A percentile compares a stretch with the other conserved stretches of the same genome.
Evolutionary conservation across 805 yeast species (phyloP).

Genomic region (Kodamaea kakaduensis): DNA sequence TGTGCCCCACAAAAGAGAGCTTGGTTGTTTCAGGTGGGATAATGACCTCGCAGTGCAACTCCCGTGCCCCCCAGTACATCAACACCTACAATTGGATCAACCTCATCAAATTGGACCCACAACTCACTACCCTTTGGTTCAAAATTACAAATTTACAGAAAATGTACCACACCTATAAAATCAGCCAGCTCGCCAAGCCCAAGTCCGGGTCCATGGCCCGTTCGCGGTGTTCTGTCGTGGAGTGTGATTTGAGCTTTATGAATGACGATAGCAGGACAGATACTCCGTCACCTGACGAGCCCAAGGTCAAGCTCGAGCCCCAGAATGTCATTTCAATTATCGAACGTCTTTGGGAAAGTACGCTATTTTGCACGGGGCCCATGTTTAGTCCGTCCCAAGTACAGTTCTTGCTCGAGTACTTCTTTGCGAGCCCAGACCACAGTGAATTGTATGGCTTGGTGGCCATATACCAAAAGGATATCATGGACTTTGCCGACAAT

Average conservation of each 20-base stretch:
- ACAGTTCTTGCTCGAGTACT: slow-evolving; percentile 28
- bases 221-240: slow-evolving; percentile 36
- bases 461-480: slow-evolving; percentile 23
- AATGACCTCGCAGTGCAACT: slow-evolving; percentile 11
- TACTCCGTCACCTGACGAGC: slow-evolving; percentile 8
- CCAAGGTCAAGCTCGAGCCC: slow-evolving; percentile 1
- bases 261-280: slow-evolving; percentile 18
- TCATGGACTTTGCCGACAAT: slow-evolving; percentile 16
- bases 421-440: slow-evolving; percentile 18
- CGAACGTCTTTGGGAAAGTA: slow-evolving; percentile 27
- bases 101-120: slow-evolving; percentile 36
- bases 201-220: not conserved
- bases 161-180: slow-evolving; percentile 36
- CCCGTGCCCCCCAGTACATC: slow-evolving; percentile 14
- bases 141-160: slow-evolving; percentile 39
- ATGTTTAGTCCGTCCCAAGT: slow-evolving; percentile 21
- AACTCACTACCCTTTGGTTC: slow-evolving; percentile 38
- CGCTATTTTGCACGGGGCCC: slow-evolving; percentile 17
- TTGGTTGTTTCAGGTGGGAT: slow-evolving; percentile 4
- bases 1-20: slow-evolving; percentile 16
- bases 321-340: slow-evolving; percentile 15
- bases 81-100: slow-evolving; percentile 38
- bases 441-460: slow-evolving; percentile 24
- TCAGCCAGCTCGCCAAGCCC: slow-evolving; percentile 14
- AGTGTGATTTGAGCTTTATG: slow-evolving; percentile 37